A percentile compares a stretch with the other conserved stretches of the same genome.
phyloP scores from a whole-genome alignment of 2,329 filamentous ascomycete species.

The Curvularia eragrostidis region DNA sequence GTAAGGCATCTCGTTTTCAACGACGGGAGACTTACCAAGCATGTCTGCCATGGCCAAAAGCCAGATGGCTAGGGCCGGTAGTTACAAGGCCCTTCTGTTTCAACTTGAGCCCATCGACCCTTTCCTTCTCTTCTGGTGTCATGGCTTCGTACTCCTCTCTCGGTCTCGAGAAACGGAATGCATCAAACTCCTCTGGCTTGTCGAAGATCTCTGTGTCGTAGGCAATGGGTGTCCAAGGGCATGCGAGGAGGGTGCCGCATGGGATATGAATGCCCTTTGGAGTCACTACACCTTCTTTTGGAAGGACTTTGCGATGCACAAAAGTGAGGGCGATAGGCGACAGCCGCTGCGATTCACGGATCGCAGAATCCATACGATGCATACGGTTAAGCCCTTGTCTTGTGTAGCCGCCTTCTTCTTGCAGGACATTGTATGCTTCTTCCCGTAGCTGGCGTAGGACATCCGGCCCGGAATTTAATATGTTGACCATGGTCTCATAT shows the following conservation, averaged over 20 bases:
- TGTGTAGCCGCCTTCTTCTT: slow-evolving; percentile 54
- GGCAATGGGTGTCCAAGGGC: slow-evolving; percentile 28
- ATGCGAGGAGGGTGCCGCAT: slow-evolving; percentile 27
- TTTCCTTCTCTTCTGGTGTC: slow-evolving; percentile 24
- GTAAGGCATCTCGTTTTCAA: too few species aligned
- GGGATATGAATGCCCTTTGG: slow-evolving; percentile 65
- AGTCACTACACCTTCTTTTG: slow-evolving; percentile 78
- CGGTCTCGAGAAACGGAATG: slow-evolving; percentile 35
- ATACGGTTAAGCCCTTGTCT: slow-evolving; percentile 55
- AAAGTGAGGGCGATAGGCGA: slow-evolving; percentile 58
- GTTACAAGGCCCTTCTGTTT: slow-evolving; percentile 61
- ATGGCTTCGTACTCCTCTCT: slow-evolving; percentile 30
- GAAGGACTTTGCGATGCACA: slow-evolving; percentile 57
- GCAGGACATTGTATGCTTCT: slow-evolving; percentile 50
- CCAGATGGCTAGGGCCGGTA: slow-evolving; percentile 59
- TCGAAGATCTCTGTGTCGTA: slow-evolving; percentile 27
- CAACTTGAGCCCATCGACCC: slow-evolving; percentile 26
- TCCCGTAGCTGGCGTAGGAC: slow-evolving; percentile 48
- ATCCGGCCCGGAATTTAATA: slow-evolving; percentile 25
- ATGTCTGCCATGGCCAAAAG: slow-evolving; percentile 66
- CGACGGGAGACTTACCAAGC: slow-evolving; percentile 47
- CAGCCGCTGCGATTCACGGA: slow-evolving; percentile 61
- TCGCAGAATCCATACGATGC: slow-evolving; percentile 59
- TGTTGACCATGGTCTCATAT: slow-evolving; percentile 48
- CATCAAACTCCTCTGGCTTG: slow-evolving; percentile 26